Evolutionary conservation across 2,329 filamentous ascomycete genomes (phyloP), one percentile per base, ranked within the genome.

Genomic region (Neofusicoccum kwambonambiense): DNA sequence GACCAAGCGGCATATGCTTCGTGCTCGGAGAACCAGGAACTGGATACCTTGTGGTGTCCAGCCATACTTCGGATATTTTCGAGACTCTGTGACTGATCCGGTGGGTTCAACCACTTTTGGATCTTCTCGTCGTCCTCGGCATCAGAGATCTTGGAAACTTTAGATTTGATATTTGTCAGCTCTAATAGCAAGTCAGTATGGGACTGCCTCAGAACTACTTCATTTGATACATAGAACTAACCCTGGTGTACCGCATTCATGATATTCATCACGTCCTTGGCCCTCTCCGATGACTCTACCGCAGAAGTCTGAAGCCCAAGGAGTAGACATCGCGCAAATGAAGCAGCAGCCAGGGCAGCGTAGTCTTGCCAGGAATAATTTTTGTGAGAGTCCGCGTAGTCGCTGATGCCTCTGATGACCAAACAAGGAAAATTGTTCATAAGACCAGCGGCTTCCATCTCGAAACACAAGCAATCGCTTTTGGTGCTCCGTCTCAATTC

Each of bases 371-470:
- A 74, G 6, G 6, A 27, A 9, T 73, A 65, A 54, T 73, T 72
- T 37, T 71, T 72, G 31, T 73, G 69, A 0, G 68, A 70, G 47
- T 74, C 71, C 1, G 70, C 67, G 42, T 73, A 74, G 19, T 71
- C 67, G 56, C 70, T 71, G 37, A 74, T 70, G 1, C 71, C 71
- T 35, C 71, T 65, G 11, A 74, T 70, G 9, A 71, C 67, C 5
- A 74, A 34, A 49, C 70, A 73, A 11, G 69, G 70, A 13, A 73
- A 72, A n/a, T 67, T 63, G 31, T 69, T 49, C 67, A 70, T 68
- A 1, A 72, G 52, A 3, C 65, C 66, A 13, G 65, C 66, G 7
- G 66, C 66, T n/a, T 67, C 66, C 60, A 65, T 67, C 22, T 64
- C 70, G 41, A 73, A 49, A 56, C 69, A 73, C 1, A 50, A 11